These are phyloP conservation scores for Cryptosporidium andersoni DNA, from an alignment of 169 alveolate genomes.

Conservation along the genomic window DNA sequence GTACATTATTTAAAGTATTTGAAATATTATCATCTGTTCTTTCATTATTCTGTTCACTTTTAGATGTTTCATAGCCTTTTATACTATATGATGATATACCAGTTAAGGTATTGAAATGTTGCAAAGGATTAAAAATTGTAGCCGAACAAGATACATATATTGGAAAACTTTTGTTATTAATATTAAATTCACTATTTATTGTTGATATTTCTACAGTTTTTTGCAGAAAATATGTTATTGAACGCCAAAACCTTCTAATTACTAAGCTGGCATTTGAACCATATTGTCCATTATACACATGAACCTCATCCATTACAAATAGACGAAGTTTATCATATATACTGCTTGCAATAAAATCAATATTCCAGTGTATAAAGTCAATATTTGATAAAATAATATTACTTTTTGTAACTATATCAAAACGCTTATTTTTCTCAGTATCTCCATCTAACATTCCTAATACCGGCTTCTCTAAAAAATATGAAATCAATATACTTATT, in stretches of 20 bases:
- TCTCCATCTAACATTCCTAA: slow-evolving; percentile 65
- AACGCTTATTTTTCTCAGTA: slow-evolving; percentile 32
- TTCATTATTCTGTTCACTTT: not conserved
- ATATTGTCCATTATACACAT: slow-evolving; percentile 71
- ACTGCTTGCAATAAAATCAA: slow-evolving; percentile 13
- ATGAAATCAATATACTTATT: slow-evolving; percentile 26
- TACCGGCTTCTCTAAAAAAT: not conserved
- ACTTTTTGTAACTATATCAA: slow-evolving; percentile 45
- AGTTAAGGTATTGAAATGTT: slow-evolving; percentile 43
- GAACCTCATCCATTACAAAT: slow-evolving; percentile 73
- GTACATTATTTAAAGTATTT: too few relatives aligned
- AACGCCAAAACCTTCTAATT: slow-evolving; percentile 29
- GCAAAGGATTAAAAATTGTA: slow-evolving; percentile 62
- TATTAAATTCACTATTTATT: not conserved
- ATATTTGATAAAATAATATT: slow-evolving; percentile 69
- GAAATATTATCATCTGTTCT: not conserved
- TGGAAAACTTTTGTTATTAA: not conserved
- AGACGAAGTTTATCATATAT: slow-evolving; percentile 37
- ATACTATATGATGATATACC: slow-evolving; percentile 4
- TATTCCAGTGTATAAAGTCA: slow-evolving; percentile 73
- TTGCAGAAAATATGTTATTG: slow-evolving; percentile 23
- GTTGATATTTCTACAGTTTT: not conserved
- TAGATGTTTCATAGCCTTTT: not conserved
- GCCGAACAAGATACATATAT: slow-evolving; percentile 68
- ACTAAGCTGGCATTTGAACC: slow-evolving; percentile 70